Evolutionary conservation across 805 yeast species (phyloP).

Genomic region (Wickerhamomyces subpelliculosus): DNA sequence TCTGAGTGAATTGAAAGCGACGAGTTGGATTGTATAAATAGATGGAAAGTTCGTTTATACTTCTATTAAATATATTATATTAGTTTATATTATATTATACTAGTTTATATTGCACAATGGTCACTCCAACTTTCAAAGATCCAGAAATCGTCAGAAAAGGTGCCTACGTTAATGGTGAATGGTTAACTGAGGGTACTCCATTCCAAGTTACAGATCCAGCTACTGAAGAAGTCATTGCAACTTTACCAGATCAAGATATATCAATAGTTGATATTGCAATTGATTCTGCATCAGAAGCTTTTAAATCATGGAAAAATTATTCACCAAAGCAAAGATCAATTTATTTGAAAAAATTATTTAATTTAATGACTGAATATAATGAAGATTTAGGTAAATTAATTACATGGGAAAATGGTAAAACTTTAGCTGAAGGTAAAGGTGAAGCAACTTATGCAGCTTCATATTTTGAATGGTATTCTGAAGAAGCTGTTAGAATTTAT

Average conservation of each 20-base stretch:
- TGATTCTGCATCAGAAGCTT: conserved; percentile 39
- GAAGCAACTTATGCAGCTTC: conserved; percentile 58
- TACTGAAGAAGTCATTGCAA: conserved; percentile 45
- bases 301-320: conserved; percentile 38
- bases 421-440: conserved; percentile 45
- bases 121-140: conserved; percentile 32
- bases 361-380: conserved; percentile 45
- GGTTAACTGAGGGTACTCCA: conserved; percentile 43
- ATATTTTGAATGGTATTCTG: conserved; percentile 85
- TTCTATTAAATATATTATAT: no score
- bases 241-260: conserved; percentile 55
- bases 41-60: neutral
- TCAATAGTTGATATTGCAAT: conserved; percentile 53
- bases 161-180: conserved; percentile 67
- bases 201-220: conserved; percentile 80
- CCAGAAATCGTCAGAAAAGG: conserved; percentile 48
- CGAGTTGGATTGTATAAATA: neutral
- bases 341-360: conserved; percentile 42
- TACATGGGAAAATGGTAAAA: conserved; percentile 57
- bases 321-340: conserved; percentile 42
- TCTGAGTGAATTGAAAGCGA: neutral
- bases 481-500: conserved; percentile 50
- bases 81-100: no score
- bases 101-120: conserved; percentile 1
- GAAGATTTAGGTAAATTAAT: conserved; percentile 52